Conservation (phyloP, 805 yeast species). For the Candida endomychidarum region DNA sequence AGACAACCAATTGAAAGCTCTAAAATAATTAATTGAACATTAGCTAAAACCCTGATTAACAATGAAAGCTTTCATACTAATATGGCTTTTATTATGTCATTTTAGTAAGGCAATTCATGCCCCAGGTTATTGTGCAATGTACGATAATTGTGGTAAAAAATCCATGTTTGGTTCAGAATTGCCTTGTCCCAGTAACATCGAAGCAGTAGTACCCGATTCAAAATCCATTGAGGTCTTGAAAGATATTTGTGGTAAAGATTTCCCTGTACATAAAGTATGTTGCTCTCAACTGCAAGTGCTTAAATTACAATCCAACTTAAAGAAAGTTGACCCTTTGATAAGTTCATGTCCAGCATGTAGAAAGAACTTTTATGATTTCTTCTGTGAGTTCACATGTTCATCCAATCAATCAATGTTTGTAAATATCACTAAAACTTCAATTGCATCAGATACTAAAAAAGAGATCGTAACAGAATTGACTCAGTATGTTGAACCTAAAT, state of each 20-base stretch:
- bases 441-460: slow-evolving; percentile 48
- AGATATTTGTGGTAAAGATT: slow-evolving; percentile 72
- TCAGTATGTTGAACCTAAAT: slow-evolving; percentile 54
- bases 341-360: slow-evolving; percentile 83
- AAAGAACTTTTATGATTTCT: slow-evolving; percentile 78
- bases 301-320: slow-evolving; percentile 52
- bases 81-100: too few species aligned
- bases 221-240: slow-evolving; percentile 47
- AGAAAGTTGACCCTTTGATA: slow-evolving; percentile 40
- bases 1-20: too few species aligned
- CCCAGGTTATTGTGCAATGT: slow-evolving; percentile 53
- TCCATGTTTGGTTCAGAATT: slow-evolving; percentile 74
- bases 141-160: slow-evolving; percentile 73
- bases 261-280: slow-evolving; percentile 58
- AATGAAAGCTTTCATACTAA: too few species aligned
- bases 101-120: slow-evolving; percentile 5
- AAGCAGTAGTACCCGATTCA: slow-evolving; percentile 47
- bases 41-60: too few species aligned
- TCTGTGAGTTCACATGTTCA: slow-evolving; percentile 89
- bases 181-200: slow-evolving; percentile 68
- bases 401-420: slow-evolving; percentile 77
- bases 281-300: slow-evolving; percentile 66
- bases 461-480: slow-evolving; percentile 71
- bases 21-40: too few species aligned
- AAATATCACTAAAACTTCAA: slow-evolving; percentile 56